These are phyloP conservation scores for Sporodiniella umbellata DNA, from an alignment of 371 early-diverging fungal genomes.

Conservation along the genomic window DNA sequence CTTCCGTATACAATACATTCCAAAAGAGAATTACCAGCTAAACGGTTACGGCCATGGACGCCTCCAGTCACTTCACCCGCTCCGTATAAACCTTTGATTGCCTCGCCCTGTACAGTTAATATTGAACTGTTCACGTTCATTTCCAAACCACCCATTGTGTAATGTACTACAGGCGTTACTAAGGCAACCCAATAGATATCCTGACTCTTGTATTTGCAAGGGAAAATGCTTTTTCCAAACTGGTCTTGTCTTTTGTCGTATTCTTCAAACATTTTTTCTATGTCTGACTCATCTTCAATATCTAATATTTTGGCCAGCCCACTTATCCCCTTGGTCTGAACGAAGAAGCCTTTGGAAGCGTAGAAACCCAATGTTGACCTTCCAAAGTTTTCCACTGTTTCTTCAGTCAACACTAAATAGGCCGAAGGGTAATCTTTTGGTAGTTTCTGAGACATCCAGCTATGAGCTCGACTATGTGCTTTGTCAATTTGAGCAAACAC, in stretches of 20 bases:
- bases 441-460: slow-evolving; percentile 11
- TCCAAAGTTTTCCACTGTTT: slow-evolving; percentile 54
- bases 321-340: slow-evolving; percentile 41
- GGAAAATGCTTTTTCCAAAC: slow-evolving; percentile 72
- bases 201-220: slow-evolving; percentile 37
- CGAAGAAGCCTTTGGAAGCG: slow-evolving; percentile 56
- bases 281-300: slow-evolving; percentile 30
- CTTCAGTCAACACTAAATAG: slow-evolving; percentile 54
- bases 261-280: slow-evolving; percentile 53
- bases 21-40: slow-evolving; percentile 80
- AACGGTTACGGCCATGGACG: slow-evolving; percentile 81
- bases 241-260: slow-evolving; percentile 57
- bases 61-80: slow-evolving; percentile 80
- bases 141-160: slow-evolving; percentile 82
- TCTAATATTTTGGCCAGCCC: slow-evolving; percentile 57
- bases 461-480: slow-evolving; percentile 5
- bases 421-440: slow-evolving; percentile 25
- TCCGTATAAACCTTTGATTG: slow-evolving; percentile 61
- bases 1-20: slow-evolving; percentile 87
- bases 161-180: slow-evolving; percentile 81
- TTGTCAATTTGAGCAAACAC: slow-evolving; percentile 32
- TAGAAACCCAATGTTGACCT: slow-evolving; percentile 61
- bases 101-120: slow-evolving; percentile 8
- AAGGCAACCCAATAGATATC: slow-evolving; percentile 65
- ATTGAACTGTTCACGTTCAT: slow-evolving; percentile 55